Evolutionary conservation across 2,329 filamentous ascomycete species (phyloP).

Genomic region (Tolypocladium album): DNA sequence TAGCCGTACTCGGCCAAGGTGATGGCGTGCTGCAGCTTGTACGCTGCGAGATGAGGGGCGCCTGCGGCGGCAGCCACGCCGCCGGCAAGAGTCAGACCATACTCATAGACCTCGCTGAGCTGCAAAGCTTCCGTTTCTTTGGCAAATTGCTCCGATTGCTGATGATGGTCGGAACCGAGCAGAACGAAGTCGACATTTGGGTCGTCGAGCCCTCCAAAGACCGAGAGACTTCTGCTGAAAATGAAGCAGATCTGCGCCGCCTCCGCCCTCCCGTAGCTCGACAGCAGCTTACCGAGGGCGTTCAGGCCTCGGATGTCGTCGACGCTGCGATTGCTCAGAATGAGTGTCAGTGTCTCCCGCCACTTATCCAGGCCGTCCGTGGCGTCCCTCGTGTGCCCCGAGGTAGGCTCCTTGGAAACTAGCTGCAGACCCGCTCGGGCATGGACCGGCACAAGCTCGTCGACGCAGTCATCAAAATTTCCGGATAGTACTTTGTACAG

Average conservation of each 20-base stretch:
- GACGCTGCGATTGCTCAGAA: constrained; percentile 77
- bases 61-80: constrained; percentile 38
- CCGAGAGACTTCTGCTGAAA: constrained; percentile 60
- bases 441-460: constrained; percentile 88
- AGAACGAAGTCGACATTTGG: constrained; percentile 68
- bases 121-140: constrained; percentile 79
- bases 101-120: constrained; percentile 94
- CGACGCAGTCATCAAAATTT: constrained; percentile 87
- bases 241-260: constrained; percentile 92
- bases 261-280: constrained; percentile 77
- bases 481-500: constrained; percentile 91
- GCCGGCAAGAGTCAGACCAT: constrained; percentile 63
- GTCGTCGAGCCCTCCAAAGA: constrained; percentile 80
- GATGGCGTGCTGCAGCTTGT: constrained; percentile 84
- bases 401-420: constrained; percentile 60
- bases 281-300: constrained; percentile 70
- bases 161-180: constrained; percentile 72
- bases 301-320: constrained; percentile 70
- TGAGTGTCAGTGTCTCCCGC: constrained; percentile 78
- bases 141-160: constrained; percentile 59
- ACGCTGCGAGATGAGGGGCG: constrained; percentile 75
- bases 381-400: constrained; percentile 56
- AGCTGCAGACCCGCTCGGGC: constrained; percentile 88
- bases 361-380: constrained; percentile 85
- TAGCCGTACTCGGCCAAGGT: constrained; percentile 75